Evolutionary conservation across 345 rosid species (phyloP), one percentile per base, ranked within the genome.

Genomic region (Boechera retrofracta): DNA sequence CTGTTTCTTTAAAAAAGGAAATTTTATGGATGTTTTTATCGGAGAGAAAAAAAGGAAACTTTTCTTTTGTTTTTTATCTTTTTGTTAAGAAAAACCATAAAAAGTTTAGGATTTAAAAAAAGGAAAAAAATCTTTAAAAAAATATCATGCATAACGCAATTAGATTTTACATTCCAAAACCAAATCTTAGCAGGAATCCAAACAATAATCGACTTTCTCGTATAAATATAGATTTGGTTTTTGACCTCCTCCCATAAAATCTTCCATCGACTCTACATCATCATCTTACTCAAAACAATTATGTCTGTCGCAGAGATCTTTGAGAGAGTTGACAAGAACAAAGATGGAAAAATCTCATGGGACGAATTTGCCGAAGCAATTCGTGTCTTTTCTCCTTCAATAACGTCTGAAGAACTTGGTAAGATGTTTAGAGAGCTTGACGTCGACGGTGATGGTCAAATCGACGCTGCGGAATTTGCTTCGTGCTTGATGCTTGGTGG

Each of bases 311-410:
- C 13, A 4, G 16, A 75, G 8, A 63, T 51, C 12, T 76, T 68
- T 1, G 52, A 68, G 5, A 39, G 28, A 1, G 38, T 76, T 0
- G 79, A 68, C 28, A 76, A 13, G 3, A 76, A 76, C 45, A 60
- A 61, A 31, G 79, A 76, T 69, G 74, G 74, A 2, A 76, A 76
- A 32, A 41, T 68, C 1, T 76, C 74, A 15, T 76, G 64, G 74
- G 79, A 76, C 0, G 74, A 76, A 35, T 76, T 76, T 29, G 35
- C 79, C 0, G 29, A 39, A 2, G 69, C 55, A 7, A 68, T 69
- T 12, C 74, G 48, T n/a, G 64, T 15, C 0, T 69, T 76, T 9
- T 60, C 74, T 60, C 79, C 74, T 60, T 32, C 39, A 1, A 42
- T 7, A 13, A 42, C 69, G 1, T 69, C 55, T 1, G 57, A 68